Evolutionary conservation across 2,329 filamentous ascomycete genomes (phyloP).

Genomic region (Fusarium sarcochroum): DNA sequence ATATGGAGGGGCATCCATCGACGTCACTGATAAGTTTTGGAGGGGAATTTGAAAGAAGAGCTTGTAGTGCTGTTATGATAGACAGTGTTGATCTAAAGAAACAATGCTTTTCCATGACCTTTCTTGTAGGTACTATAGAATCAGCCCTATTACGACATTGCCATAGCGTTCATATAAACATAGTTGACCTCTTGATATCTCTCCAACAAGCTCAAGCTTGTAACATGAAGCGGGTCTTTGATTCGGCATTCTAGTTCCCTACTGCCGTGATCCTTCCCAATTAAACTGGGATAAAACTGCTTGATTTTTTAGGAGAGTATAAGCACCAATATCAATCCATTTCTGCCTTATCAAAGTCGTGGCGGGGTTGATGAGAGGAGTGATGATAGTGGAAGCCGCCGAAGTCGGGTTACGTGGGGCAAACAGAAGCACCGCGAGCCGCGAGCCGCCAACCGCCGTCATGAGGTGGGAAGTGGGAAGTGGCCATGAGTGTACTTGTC

Average conservation of each 20-base stretch:
- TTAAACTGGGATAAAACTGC: neutral
- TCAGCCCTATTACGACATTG: no score
- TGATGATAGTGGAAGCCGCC: conserved; percentile 33
- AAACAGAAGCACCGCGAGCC: conserved; percentile 32
- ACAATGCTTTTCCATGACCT: no score
- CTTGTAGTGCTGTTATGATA: neutral
- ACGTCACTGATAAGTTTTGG: conserved; percentile 35
- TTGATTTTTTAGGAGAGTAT: neutral
- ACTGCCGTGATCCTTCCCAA: neutral
- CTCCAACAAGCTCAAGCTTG: neutral
- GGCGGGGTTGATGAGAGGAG: conserved; percentile 37
- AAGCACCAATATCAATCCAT: neutral
- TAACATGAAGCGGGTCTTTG: neutral
- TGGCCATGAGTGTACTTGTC: neutral
- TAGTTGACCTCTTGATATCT: no score
- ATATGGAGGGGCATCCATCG: conserved; percentile 32
- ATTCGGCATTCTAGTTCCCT: neutral
- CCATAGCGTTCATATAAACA: no score
- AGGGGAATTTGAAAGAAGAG: neutral
- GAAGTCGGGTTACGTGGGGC: conserved; percentile 50
- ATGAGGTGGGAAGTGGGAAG: conserved; percentile 5
- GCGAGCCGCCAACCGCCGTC: conserved; percentile 42
- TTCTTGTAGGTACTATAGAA: no score
- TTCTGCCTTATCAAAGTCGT: conserved; percentile 18
- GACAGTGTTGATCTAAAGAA: no score